These are phyloP conservation scores for Ambrosiella beaveri DNA, from an alignment of 2,329 filamentous ascomycete genomes.

Conservation along the genomic window DNA sequence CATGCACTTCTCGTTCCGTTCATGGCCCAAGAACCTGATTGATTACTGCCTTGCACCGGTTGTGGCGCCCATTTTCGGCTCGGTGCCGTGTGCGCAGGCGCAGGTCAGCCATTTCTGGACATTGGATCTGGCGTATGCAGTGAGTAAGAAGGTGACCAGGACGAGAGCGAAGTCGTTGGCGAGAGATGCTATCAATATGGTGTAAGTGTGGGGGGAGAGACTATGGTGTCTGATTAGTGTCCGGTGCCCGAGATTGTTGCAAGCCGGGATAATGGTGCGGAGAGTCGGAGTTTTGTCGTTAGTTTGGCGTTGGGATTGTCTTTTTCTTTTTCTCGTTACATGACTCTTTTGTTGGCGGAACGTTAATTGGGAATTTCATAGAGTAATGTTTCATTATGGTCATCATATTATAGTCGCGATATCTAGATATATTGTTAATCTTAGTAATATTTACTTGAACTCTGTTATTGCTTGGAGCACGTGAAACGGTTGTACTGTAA, in stretches of 20 bases:
- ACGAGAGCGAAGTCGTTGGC: conserved; percentile 3
- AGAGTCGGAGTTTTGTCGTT: neutral
- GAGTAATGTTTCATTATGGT: neutral
- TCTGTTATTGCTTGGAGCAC: too few relatives aligned
- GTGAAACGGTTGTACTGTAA: too few relatives aligned
- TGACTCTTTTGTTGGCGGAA: neutral
- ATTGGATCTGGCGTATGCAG: conserved; percentile 49
- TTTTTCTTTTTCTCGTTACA: neutral
- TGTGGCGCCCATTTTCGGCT: conserved; percentile 50
- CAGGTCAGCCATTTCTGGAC: conserved; percentile 56
- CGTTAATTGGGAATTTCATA: neutral
- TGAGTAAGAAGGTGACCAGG: conserved; percentile 52
- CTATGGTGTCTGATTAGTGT: neutral
- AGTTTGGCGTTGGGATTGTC: neutral
- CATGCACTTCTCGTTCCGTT: conserved; percentile 47
- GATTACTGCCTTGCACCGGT: conserved; percentile 51
- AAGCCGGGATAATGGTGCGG: neutral
- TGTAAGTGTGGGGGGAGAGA: neutral
- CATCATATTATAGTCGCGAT: neutral
- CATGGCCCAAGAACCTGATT: conserved; percentile 35
- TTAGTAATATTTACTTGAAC: neutral
- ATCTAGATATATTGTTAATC: neutral
- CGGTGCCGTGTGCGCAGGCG: conserved; percentile 50
- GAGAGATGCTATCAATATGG: neutral
- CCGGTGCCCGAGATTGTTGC: too few relatives aligned